Conservation (phyloP, 1,284 basidiomycete genomes). For the Neolentinus lepideus region DNA sequence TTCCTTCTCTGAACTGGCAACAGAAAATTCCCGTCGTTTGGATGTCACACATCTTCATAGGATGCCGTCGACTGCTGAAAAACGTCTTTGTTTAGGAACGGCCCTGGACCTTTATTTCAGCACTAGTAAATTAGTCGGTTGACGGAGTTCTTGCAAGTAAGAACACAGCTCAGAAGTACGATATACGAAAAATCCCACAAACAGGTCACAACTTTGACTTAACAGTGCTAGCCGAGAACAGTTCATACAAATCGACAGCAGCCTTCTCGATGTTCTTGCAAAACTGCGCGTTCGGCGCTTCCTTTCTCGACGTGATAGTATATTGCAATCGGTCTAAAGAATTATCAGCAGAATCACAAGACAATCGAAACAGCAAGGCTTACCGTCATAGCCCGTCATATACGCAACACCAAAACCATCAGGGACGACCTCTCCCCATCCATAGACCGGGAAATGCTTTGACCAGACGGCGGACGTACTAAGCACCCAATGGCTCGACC, state of each 20-base stretch:
- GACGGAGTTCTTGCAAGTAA: too few species aligned
- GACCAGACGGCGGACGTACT: slow-evolving; percentile 88
- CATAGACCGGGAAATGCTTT: slow-evolving; percentile 74
- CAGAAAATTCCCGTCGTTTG: too few species aligned
- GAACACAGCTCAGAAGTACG: too few species aligned
- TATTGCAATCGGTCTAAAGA: slow-evolving; percentile 66
- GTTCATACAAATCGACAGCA: slow-evolving; percentile 53
- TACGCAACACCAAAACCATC: slow-evolving; percentile 78
- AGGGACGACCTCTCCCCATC: slow-evolving; percentile 83
- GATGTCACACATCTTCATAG: too few species aligned
- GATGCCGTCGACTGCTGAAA: too few species aligned
- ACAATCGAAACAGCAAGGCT: slow-evolving; percentile 12
- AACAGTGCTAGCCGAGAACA: slow-evolving; percentile 32
- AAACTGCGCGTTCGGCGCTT: slow-evolving; percentile 70
- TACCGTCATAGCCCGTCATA: slow-evolving; percentile 67
- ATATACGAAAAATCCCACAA: too few species aligned
- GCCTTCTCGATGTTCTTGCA: slow-evolving; percentile 59
- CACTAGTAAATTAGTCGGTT: too few species aligned
- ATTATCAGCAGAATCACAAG: background rate
- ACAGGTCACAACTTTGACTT: slow-evolving; percentile 15
- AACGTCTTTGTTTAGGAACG: too few species aligned
- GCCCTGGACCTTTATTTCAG: too few species aligned
- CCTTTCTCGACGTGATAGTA: slow-evolving; percentile 71
- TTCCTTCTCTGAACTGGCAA: too few species aligned
- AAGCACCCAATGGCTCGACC: slow-evolving; percentile 65